These are phyloP conservation scores for Gautieria morchelliformis DNA, from an alignment of 768 basidiomycete genomes.

Conservation along the genomic window DNA sequence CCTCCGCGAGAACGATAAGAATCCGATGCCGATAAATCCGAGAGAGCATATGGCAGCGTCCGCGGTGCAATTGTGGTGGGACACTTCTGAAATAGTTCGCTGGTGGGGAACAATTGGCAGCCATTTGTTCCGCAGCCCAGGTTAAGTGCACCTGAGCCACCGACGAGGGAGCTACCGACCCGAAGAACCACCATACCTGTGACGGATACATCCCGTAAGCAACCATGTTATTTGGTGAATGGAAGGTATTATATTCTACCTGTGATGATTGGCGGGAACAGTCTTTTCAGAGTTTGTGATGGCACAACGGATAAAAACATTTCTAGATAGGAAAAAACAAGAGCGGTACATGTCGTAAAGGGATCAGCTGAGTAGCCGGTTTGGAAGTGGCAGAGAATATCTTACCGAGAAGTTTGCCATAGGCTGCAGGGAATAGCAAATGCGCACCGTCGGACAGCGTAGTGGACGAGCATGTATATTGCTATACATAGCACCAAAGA, in stretches of 20 bases:
- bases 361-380: neutral
- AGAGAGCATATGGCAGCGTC: conserved; percentile 72
- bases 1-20: conserved; percentile 70
- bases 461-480: conserved; percentile 62
- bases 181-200: conserved; percentile 68
- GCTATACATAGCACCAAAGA: conserved; percentile 68
- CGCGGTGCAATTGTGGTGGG: conserved; percentile 62
- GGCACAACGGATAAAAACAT: conserved; percentile 72
- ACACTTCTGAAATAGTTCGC: conserved; percentile 66
- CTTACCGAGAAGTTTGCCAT: too few relatives aligned
- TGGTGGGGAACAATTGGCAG: too few relatives aligned
- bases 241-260: conserved; percentile 26
- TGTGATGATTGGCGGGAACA: conserved; percentile 78
- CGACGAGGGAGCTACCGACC: conserved; percentile 73
- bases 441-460: conserved; percentile 47
- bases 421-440: conserved; percentile 69
- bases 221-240: neutral
- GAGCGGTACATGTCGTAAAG: conserved; percentile 46
- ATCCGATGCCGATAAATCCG: too few relatives aligned
- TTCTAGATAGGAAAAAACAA: conserved; percentile 72
- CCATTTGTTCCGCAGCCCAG: conserved; percentile 88
- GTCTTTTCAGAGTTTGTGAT: conserved; percentile 44
- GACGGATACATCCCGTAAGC: neutral
- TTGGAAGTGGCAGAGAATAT: too few relatives aligned
- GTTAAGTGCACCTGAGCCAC: conserved; percentile 61